phyloP scores from a whole-genome alignment of 2,329 filamentous ascomycete species.

The Sporothrix phasma region DNA sequence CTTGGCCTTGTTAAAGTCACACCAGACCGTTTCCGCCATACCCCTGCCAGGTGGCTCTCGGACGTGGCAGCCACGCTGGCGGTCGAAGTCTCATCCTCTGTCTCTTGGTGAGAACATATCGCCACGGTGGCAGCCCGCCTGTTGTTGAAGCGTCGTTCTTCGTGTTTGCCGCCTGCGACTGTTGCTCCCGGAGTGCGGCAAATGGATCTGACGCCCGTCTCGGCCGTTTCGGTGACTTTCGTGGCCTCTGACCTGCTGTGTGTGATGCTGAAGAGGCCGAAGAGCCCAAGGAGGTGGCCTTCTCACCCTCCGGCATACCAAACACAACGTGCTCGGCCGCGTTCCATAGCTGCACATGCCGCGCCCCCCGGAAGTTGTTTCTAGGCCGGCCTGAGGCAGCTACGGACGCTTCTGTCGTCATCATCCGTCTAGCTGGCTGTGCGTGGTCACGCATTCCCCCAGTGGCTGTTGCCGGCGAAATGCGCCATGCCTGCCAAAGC shows the following conservation, averaged over 20 bases:
- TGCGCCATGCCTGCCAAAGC: conserved; percentile 1
- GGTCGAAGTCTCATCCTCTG: neutral
- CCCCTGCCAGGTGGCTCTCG: neutral
- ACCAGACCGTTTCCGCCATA: neutral
- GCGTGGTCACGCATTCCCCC: neutral
- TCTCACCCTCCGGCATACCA: neutral
- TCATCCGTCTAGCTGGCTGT: neutral
- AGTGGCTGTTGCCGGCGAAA: neutral
- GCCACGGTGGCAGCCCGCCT: neutral
- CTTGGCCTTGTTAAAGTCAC: neutral
- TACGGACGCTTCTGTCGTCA: neutral
- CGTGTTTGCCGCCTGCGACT: neutral
- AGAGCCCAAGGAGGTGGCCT: neutral
- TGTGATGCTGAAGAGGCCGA: neutral
- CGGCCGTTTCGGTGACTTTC: neutral
- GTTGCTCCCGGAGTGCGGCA: neutral
- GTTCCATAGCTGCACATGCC: neutral
- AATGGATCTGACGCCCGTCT: neutral
- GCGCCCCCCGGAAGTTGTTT: neutral
- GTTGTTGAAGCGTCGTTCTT: neutral
- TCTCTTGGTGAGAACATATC: neutral
- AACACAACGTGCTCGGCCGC: neutral
- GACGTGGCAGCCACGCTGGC: neutral
- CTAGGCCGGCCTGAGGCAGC: neutral
- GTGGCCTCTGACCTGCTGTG: neutral